Base-by-base conservation (phyloP, 768 basidiomycete species). In the Mrakia gelida region DNA sequence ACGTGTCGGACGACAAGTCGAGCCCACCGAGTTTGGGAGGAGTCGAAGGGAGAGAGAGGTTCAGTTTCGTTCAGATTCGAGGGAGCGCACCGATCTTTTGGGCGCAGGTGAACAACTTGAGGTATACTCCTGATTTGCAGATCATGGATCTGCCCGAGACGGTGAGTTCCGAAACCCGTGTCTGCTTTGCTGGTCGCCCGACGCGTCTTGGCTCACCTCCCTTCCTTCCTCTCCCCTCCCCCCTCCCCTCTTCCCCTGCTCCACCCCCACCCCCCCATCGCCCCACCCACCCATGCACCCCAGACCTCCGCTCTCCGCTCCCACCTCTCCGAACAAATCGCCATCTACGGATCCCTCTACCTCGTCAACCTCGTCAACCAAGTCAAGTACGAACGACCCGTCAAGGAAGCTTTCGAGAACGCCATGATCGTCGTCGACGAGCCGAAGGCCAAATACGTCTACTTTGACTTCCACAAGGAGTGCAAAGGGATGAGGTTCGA, bases 381-480 rank as follows among this genome's bases (percentile, higher is more conserved):
- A 81, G 92, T 92, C 81, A 96, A 97, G 0, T 87, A 93, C 84
- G 97, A 99, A 85, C 89, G 90, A 80, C 94, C 93, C 18, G 88
- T 99, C 80, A 99, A 98, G 86, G 96, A 98, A 78, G 94, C 92
- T 0, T 98, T 92, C 82, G 97, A 99, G 83, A 89, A 89, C 43
- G 88, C 90, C 78, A 83, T 97, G 56, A 85, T 87, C 11, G 87
- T 92, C 85, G 91, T 91, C 70, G 89, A 81, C n/a, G 81, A 91
- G 49, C 87, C 90, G 6, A 87, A 90, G 45, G 90, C 92, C 59
- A 90, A 89, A 81, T 99, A 99, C 82, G 87, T 92, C 80, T 97
- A 98, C 86, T 99, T 98, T 81, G 97, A 99, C 83, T 99, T 99
- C 86, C 96, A 98, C 84, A 90, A 89, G 79, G 95, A 98, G 84